These are phyloP conservation scores for Calonectria pauciramosa DNA, from an alignment of 2,329 filamentous ascomycete species.

Conservation along the genomic window DNA sequence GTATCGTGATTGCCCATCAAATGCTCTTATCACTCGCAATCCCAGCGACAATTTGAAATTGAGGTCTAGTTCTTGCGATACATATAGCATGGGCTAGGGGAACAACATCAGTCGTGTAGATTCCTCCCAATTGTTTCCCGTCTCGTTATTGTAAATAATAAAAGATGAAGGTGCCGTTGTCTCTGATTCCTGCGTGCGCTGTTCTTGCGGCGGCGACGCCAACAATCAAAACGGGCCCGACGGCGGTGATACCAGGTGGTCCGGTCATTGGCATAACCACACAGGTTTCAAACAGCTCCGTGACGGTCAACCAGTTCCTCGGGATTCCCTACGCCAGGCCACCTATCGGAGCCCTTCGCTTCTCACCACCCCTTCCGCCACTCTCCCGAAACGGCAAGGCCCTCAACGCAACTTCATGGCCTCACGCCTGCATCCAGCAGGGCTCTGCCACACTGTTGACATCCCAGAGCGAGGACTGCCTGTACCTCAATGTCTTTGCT, in stretches of 20 bases:
- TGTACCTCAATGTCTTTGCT: not conserved
- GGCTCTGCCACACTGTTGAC: not conserved
- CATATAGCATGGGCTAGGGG: not conserved
- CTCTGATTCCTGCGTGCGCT: not conserved
- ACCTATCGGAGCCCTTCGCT: not conserved
- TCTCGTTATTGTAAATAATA: not conserved
- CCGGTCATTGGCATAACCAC: not conserved
- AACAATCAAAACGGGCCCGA: not conserved
- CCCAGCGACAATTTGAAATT: not conserved
- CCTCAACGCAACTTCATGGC: not conserved
- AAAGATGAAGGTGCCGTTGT: not conserved
- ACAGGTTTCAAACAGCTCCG: not conserved
- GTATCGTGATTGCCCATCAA: not conserved
- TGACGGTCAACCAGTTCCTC: not conserved
- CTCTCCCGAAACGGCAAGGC: not conserved
- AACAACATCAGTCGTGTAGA: not conserved
- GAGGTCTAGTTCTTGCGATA: not conserved
- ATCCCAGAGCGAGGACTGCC: not conserved
- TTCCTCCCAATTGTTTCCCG: too few relatives aligned
- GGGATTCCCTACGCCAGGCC: not conserved
- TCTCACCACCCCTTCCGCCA: not conserved
- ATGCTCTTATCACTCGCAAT: not conserved
- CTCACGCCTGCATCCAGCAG: slow-evolving; percentile 4
- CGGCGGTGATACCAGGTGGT: not conserved
- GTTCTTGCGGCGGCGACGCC: not conserved